A percentile compares a stretch with the other conserved stretches of the same genome.
Conservation (phyloP, 202 grass and related monocot genomes). For the Zizania palustris region DNA sequence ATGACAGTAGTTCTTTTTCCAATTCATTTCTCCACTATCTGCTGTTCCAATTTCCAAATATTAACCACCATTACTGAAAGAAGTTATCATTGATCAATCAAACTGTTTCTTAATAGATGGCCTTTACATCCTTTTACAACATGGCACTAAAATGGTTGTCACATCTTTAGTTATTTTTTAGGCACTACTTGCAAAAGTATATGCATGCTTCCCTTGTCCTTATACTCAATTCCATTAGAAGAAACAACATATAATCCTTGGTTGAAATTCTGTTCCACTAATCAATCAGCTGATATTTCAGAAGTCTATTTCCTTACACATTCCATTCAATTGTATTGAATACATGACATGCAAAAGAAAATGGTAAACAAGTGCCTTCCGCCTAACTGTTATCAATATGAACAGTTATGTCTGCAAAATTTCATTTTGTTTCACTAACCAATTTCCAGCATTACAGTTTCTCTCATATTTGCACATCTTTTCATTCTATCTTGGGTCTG, state of each 20-base stretch:
- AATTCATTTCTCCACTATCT: neutral
- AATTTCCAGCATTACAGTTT: neutral
- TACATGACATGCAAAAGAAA: slow-evolving; percentile 20
- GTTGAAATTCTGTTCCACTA: neutral
- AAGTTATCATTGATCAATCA: neutral
- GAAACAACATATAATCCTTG: neutral
- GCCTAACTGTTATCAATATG: neutral
- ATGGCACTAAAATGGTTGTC: neutral
- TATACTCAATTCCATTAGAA: neutral
- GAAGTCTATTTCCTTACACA: slow-evolving; percentile 16
- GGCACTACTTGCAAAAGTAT: neutral
- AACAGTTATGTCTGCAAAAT: neutral
- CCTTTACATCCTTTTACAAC: slow-evolving; percentile 14
- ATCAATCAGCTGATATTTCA: slow-evolving; percentile 14
- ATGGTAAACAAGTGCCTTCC: slow-evolving; percentile 22
- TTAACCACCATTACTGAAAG: neutral
- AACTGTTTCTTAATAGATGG: neutral
- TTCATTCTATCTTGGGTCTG: slow-evolving; percentile 21
- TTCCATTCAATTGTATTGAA: slow-evolving; percentile 34
- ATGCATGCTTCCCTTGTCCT: slow-evolving; percentile 1
- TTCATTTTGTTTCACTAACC: slow-evolving; percentile 11
- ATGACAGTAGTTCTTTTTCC: neutral
- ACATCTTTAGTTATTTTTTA: slow-evolving; percentile 13
- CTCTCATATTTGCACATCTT: neutral
- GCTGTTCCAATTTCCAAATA: neutral